phyloP scores from a whole-genome alignment of 208 protist species.

The Trypanosoma avium region DNA sequence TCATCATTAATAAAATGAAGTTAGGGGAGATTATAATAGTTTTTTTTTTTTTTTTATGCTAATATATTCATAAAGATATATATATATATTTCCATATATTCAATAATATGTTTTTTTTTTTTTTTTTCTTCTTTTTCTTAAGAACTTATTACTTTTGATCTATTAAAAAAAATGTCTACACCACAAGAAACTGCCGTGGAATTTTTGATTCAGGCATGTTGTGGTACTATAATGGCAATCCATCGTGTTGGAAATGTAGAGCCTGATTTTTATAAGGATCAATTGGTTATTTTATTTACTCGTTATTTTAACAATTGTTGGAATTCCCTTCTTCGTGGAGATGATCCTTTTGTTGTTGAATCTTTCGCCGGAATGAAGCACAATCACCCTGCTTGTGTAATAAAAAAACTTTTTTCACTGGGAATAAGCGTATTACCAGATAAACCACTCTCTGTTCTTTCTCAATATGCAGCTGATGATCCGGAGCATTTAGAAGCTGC shows the following conservation, averaged over 20 bases:
- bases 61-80: no score
- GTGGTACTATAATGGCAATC: conserved; percentile 27
- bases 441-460: conserved; percentile 4
- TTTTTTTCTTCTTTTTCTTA: background rate
- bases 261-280: conserved; percentile 19
- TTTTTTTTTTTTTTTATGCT: no score
- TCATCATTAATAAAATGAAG: no score
- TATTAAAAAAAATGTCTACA: background rate
- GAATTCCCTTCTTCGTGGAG: conserved; percentile 26
- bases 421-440: conserved; percentile 23
- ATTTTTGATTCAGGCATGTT: conserved; percentile 29
- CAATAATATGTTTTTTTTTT: conserved; percentile 6
- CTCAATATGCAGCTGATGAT: conserved; percentile 1
- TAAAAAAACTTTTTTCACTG: conserved; percentile 22
- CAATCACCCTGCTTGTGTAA: conserved; percentile 21
- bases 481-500: conserved; percentile 16
- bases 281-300: conserved; percentile 21
- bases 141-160: background rate
- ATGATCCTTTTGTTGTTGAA: conserved; percentile 21
- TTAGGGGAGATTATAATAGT: no score
- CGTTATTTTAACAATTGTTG: conserved; percentile 29
- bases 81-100: conserved; percentile 1
- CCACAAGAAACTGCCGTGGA: background rate
- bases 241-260: conserved; percentile 18
- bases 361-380: conserved; percentile 9